Conservation (phyloP, 2,329 filamentous ascomycete species). For the Hypoxylon sp. region DNA sequence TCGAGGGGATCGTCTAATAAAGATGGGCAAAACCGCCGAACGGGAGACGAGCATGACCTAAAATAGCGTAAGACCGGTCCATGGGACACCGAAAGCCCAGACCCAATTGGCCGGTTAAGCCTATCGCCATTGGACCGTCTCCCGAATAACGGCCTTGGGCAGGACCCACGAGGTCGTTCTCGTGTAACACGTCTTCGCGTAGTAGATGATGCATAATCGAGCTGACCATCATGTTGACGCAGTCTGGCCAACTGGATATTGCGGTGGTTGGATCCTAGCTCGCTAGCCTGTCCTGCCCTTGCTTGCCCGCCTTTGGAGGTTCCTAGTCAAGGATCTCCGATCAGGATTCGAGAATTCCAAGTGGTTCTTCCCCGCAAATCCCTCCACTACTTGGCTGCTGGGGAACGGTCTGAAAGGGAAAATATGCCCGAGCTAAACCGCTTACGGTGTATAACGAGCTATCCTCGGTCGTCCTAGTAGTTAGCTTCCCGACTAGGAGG, state of each 20-base stretch:
- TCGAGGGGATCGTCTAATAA: slow-evolving; percentile 44
- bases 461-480: slow-evolving; percentile 35
- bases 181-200: slow-evolving; percentile 10
- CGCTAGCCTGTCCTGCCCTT: slow-evolving; percentile 7
- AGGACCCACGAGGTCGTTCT: slow-evolving; percentile 26
- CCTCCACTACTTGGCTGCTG: slow-evolving; percentile 18
- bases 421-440: slow-evolving; percentile 36
- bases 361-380: slow-evolving; percentile 43
- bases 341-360: slow-evolving; percentile 31
- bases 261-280: neutral
- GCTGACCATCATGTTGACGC: slow-evolving; percentile 37
- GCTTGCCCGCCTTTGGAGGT: neutral
- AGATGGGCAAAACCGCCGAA: slow-evolving; percentile 54
- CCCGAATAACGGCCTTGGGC: slow-evolving; percentile 30
- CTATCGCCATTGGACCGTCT: slow-evolving; percentile 23
- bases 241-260: slow-evolving; percentile 33
- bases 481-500: slow-evolving; percentile 12
- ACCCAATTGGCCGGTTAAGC: slow-evolving; percentile 26
- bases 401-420: slow-evolving; percentile 21
- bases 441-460: slow-evolving; percentile 34
- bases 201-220: slow-evolving; percentile 5
- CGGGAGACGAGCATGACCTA: slow-evolving; percentile 32
- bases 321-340: slow-evolving; percentile 7
- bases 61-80: slow-evolving; percentile 38
- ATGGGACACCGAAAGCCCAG: slow-evolving; percentile 32